Conservation (phyloP, 1,284 basidiomycete species). For the Trametes hirsuta region DNA sequence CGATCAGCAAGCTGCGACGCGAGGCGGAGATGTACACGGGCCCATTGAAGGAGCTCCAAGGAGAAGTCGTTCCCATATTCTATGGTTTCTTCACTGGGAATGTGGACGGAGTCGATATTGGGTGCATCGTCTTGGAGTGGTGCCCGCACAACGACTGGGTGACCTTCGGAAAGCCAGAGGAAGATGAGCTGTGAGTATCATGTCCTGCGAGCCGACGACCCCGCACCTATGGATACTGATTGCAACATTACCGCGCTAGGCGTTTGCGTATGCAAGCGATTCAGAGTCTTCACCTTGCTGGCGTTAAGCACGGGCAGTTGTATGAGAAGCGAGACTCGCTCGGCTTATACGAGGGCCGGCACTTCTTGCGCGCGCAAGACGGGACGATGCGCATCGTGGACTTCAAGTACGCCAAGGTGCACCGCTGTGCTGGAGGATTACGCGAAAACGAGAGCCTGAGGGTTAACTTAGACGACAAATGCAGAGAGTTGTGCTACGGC, state of each 20-base stretch:
- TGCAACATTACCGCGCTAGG: constrained; percentile 17
- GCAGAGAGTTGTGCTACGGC: constrained; percentile 9
- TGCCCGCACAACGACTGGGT: constrained; percentile 28
- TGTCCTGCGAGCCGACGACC: not conserved
- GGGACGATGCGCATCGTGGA: constrained; percentile 41
- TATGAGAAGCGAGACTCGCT: constrained; percentile 35
- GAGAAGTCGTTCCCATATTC: constrained; percentile 21
- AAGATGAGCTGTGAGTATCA: constrained; percentile 15
- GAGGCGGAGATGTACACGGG: constrained; percentile 24
- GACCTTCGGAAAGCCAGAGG: constrained; percentile 8
- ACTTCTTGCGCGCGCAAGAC: constrained; percentile 35
- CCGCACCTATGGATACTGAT: too few relatives aligned
- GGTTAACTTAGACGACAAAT: not conserved
- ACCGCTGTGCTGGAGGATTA: constrained; percentile 3
- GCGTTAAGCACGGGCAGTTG: constrained; percentile 40
- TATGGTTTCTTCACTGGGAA: constrained; percentile 19
- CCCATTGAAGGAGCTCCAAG: constrained; percentile 16
- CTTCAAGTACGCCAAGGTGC: constrained; percentile 28
- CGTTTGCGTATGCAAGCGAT: constrained; percentile 34
- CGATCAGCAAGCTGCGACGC: constrained; percentile 33
- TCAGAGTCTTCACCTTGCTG: constrained; percentile 39
- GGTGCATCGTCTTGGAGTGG: constrained; percentile 44
- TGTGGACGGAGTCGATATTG: constrained; percentile 21
- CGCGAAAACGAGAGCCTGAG: not conserved
- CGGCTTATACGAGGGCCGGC: constrained; percentile 29